phyloP scores from a whole-genome alignment of 257 asterid genomes.

The Cruciata laevipes region DNA sequence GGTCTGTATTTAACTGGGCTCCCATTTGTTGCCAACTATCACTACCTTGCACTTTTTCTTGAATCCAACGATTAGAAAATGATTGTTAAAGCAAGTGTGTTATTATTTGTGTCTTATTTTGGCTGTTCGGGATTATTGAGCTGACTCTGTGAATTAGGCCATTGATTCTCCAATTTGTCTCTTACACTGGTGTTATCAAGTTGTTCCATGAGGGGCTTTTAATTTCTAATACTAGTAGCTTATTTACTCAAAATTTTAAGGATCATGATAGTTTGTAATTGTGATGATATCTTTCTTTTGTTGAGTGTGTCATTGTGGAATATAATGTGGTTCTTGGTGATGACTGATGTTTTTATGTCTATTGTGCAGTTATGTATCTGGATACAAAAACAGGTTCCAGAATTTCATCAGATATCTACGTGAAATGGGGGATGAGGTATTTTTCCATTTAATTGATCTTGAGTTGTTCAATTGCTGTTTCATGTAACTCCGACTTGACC shows the following conservation, averaged over 20 bases:
- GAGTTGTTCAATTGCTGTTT: background rate
- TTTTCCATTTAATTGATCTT: slow-evolving; percentile 10
- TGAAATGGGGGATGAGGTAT: slow-evolving; percentile 99
- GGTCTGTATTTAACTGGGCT: background rate
- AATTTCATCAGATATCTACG: slow-evolving; percentile 89
- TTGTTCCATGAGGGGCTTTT: background rate
- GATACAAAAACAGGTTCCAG: slow-evolving; percentile 97
- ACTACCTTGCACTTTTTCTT: background rate
- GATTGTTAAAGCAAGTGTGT: background rate
- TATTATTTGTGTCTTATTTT: slow-evolving; percentile 2
- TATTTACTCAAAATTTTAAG: background rate
- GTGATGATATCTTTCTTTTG: background rate
- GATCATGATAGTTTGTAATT: background rate
- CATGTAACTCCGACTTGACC: background rate
- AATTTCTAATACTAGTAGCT: background rate
- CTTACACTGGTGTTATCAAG: background rate
- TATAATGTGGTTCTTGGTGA: background rate
- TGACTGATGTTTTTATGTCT: slow-evolving; percentile 18
- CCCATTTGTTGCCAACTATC: slow-evolving; percentile 13
- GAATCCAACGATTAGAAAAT: background rate
- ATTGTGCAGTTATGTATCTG: slow-evolving; percentile 83
- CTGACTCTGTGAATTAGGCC: background rate
- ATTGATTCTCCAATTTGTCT: background rate
- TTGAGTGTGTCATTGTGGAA: background rate
- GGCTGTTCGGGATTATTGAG: slow-evolving; percentile 1